Percentiles rank a stretch among this genome's conserved stretches.
Conservation (phyloP, 139 green algal species). For the Ulvella scutata region DNA sequence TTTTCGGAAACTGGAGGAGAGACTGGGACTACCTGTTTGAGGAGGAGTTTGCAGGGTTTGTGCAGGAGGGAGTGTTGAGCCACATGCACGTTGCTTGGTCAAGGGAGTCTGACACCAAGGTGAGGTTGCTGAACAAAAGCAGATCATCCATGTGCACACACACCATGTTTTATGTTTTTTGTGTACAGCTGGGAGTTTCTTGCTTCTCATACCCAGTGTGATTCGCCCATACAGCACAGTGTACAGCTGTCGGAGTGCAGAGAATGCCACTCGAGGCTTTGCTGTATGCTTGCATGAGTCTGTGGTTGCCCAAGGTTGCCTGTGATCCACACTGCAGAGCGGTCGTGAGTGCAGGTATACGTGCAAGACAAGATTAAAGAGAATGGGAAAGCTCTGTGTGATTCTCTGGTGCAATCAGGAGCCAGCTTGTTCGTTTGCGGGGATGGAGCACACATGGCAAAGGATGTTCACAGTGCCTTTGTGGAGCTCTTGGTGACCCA, state of each 20-base stretch:
- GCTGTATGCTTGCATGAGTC: too few relatives aligned
- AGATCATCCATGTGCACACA: too few relatives aligned
- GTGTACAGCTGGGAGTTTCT: too few relatives aligned
- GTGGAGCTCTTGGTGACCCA: constrained; percentile 29
- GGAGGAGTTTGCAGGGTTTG: constrained; percentile 56
- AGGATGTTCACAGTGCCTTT: constrained; percentile 76
- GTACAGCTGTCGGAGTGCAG: too few relatives aligned
- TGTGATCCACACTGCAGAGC: too few relatives aligned
- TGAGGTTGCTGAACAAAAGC: too few relatives aligned
- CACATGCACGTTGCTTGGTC: constrained; percentile 65
- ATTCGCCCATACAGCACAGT: too few relatives aligned
- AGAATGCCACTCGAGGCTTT: too few relatives aligned
- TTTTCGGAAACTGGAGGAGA: constrained; percentile 64
- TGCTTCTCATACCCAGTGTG: too few relatives aligned
- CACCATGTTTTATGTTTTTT: too few relatives aligned
- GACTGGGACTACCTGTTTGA: constrained; percentile 77
- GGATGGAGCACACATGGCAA: constrained; percentile 80
- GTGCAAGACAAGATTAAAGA: constrained; percentile 75
- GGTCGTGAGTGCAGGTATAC: constrained; percentile 42
- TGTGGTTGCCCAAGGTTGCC: too few relatives aligned
- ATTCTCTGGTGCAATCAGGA: constrained; percentile 23
- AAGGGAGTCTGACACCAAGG: constrained; percentile 22
- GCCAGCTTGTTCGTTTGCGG: constrained; percentile 70
- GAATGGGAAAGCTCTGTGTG: constrained; percentile 31
- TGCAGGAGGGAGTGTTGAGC: constrained; percentile 45